These are phyloP conservation scores for Neurospora tetraspora DNA, from an alignment of 495 filamentous ascomycete genomes.

Conservation along the genomic window DNA sequence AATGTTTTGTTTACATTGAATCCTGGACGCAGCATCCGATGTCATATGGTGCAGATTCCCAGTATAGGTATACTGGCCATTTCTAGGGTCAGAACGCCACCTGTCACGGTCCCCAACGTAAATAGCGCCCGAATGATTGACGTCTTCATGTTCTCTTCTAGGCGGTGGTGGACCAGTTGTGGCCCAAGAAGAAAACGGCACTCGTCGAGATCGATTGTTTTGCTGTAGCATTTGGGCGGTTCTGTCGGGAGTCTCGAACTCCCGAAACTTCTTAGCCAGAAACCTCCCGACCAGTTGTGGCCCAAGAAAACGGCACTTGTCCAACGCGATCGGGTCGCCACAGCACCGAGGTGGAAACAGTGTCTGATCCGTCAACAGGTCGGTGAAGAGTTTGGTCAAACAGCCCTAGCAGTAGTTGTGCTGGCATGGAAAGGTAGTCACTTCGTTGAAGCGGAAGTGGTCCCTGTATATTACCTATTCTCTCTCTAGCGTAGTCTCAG, in stretches of 20 bases:
- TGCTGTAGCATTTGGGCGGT: slow-evolving; percentile 39
- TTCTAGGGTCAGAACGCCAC: background rate
- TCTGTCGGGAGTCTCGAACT: slow-evolving; percentile 37
- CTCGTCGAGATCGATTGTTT: no score
- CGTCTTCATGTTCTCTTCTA: background rate
- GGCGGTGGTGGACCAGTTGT: background rate
- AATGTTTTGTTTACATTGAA: no score
- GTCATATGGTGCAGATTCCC: no score
- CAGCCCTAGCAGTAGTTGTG: slow-evolving; percentile 39
- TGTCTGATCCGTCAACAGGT: slow-evolving; percentile 35
- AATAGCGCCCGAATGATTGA: background rate
- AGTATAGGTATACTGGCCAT: slow-evolving; percentile 1
- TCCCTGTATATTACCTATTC: slow-evolving; percentile 9
- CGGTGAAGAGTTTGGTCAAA: slow-evolving; percentile 28
- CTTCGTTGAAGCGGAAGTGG: background rate
- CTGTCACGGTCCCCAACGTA: slow-evolving; percentile 2
- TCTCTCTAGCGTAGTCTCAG: background rate
- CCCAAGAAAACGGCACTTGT: slow-evolving; percentile 18
- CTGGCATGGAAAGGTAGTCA: slow-evolving; percentile 22
- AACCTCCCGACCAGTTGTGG: slow-evolving; percentile 21
- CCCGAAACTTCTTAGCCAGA: slow-evolving; percentile 29
- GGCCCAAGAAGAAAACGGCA: no score
- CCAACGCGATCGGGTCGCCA: slow-evolving; percentile 28
- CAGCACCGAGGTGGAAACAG: slow-evolving; percentile 47
- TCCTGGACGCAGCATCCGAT: no score